These are phyloP conservation scores for Blastobotrys buckinghamii DNA, from an alignment of 1,139 yeast genomes.

Conservation along the genomic window DNA sequence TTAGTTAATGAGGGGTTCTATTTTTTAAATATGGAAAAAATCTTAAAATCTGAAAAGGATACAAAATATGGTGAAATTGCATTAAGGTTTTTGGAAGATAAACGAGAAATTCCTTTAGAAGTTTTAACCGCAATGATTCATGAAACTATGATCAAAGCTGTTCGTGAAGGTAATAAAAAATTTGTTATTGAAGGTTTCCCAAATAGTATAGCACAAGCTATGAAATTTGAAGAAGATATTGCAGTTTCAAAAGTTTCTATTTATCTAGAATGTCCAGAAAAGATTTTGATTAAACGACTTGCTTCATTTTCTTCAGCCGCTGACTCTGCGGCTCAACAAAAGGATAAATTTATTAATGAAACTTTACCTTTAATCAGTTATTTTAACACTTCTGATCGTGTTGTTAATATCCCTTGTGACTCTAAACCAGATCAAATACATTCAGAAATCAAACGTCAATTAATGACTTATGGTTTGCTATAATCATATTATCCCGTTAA, in stretches of 20 bases:
- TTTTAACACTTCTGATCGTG: conserved; percentile 67
- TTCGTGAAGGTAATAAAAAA: conserved; percentile 45
- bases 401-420: conserved; percentile 71
- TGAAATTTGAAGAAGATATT: conserved; percentile 76
- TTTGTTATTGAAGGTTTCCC: conserved; percentile 94
- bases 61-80: conserved; percentile 81
- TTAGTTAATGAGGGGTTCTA: conserved; percentile 78
- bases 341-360: conserved; percentile 39
- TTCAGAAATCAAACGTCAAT: conserved; percentile 42
- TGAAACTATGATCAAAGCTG: conserved; percentile 61
- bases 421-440: conserved; percentile 74
- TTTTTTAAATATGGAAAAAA: conserved; percentile 89
- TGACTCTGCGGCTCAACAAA: conserved; percentile 57
- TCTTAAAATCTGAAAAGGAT: conserved; percentile 81
- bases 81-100: conserved; percentile 74
- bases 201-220: conserved; percentile 93
- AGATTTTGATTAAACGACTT: conserved; percentile 66
- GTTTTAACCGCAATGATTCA: conserved; percentile 77
- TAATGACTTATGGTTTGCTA: background rate
- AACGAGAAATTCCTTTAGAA: conserved; percentile 90
- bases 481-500: no score
- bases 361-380: conserved; percentile 90
- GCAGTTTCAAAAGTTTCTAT: conserved; percentile 69
- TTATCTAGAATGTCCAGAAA: conserved; percentile 90
- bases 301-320: conserved; percentile 13